Evolutionary conservation across 306 rosid species (phyloP).

Genomic region (Cucurbita argyrosperma): DNA sequence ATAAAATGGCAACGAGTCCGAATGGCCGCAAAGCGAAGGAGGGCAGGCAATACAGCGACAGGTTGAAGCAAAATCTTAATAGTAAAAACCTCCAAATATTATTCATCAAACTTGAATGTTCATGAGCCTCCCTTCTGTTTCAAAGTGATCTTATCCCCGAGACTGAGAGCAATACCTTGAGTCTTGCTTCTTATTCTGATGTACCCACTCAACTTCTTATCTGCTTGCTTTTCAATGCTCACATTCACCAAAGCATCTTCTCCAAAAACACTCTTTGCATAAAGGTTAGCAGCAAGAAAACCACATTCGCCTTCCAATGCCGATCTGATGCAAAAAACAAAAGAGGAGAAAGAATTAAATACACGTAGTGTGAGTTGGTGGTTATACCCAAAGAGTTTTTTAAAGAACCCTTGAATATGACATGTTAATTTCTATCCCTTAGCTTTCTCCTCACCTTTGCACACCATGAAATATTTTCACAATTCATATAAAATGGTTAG

Average conservation of each 20-base stretch:
- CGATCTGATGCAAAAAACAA: slow-evolving; percentile 32
- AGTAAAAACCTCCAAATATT: slow-evolving; percentile 3
- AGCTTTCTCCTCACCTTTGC: background rate
- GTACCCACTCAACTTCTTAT: slow-evolving; percentile 82
- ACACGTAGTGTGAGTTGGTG: background rate
- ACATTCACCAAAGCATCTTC: slow-evolving; percentile 95
- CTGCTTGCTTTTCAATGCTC: slow-evolving; percentile 84
- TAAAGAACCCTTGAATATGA: background rate
- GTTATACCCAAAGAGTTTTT: too few species aligned
- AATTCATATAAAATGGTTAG: background rate
- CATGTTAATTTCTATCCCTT: background rate
- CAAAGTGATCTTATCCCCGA: slow-evolving; percentile 96
- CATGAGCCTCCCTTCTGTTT: slow-evolving; percentile 80
- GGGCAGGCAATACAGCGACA: background rate
- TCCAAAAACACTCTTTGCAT: slow-evolving; percentile 95
- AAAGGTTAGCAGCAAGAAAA: slow-evolving; percentile 85
- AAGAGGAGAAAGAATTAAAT: background rate
- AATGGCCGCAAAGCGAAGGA: background rate
- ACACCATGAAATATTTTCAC: background rate
- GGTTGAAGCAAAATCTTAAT: slow-evolving; percentile 5
- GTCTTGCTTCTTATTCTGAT: slow-evolving; percentile 99
- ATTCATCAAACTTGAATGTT: slow-evolving; percentile 4
- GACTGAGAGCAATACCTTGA: slow-evolving; percentile 96
- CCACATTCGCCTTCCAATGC: slow-evolving; percentile 97
- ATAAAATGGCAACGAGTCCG: background rate